These are phyloP conservation scores for Spathaspora arborariae DNA, from an alignment of 805 yeast species.

Conservation along the genomic window DNA sequence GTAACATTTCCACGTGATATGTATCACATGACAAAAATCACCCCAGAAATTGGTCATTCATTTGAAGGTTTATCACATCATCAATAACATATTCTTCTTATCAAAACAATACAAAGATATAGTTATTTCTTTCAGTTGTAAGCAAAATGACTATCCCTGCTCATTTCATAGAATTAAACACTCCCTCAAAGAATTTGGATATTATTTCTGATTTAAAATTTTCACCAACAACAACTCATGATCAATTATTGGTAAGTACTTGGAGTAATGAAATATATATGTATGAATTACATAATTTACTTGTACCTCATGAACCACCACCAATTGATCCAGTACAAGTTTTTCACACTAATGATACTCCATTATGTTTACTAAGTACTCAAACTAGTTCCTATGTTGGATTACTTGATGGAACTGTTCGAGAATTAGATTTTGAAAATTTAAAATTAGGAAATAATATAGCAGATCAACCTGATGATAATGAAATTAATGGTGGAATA, in stretches of 20 bases:
- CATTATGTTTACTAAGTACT: conserved; percentile 7
- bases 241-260: conserved; percentile 46
- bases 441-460: conserved; percentile 10
- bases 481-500: conserved; percentile 22
- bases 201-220: conserved; percentile 41
- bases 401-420: conserved; percentile 51
- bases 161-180: conserved; percentile 14
- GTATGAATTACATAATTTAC: conserved; percentile 26
- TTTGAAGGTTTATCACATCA: too few species aligned
- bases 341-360: conserved; percentile 5
- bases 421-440: conserved; percentile 49
- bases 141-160: not conserved
- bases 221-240: conserved; percentile 30
- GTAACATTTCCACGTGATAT: too few species aligned
- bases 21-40: too few species aligned
- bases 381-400: conserved; percentile 40
- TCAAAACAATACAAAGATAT: not conserved
- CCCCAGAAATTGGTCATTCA: too few species aligned
- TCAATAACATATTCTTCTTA: too few species aligned
- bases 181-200: conserved; percentile 29
- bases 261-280: conserved; percentile 55
- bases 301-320: conserved; percentile 12
- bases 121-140: not conserved
- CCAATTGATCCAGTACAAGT: not conserved
- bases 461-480: conserved; percentile 9